Base-by-base conservation (phyloP, 2,329 filamentous ascomycete species). In the Xylariales sp. region DNA sequence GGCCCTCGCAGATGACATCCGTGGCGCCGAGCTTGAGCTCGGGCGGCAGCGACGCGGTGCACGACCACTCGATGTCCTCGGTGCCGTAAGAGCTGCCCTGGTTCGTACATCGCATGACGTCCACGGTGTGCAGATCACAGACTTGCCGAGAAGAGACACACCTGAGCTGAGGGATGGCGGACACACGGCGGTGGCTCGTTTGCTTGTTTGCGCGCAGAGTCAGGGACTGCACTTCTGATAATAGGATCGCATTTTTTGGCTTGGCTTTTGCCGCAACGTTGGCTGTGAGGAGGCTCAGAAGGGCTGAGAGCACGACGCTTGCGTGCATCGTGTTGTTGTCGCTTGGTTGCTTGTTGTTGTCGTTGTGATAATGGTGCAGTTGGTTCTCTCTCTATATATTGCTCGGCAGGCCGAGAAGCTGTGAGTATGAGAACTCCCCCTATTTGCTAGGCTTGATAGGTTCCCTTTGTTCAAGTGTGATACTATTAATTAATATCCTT, bases 1-100 rank as follows among this genome's bases (percentile, higher is more conserved):
- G 98, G 10, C 96, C 95, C 77, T 99, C 95, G 80, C 96, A 99
- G 10, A 94, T 84, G 63, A 98, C 95, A 69, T 98, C 94, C 10
- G 95, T 97, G 69, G 87, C 86, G 65, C 93, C 94, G 34, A 98
- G 88, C 80, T 87, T 87, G 70, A 91, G 84, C 75, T 90, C 86
- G 28, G 84, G 81, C 0, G 89, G 89, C 16, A 91, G 79, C 1
- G 81, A 79, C 0, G 89, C 88, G 5, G 88, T 89, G 81, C 95
- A 99, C 34, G 92, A 93, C 95, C 95, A 99, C 81, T 97, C 91
- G 45, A 97, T 86, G 77, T 97, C 92, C 80, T 96, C 90, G 50
- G 83, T 78, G 70, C 89, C 88, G 83, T 97, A 97, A 68, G 91
- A 91, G 36, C 88, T 84, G 68, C 95, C 96, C 68, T 91, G 86